Conservation (phyloP, 177 flowering plant species). For the Telopea speciosissima region DNA sequence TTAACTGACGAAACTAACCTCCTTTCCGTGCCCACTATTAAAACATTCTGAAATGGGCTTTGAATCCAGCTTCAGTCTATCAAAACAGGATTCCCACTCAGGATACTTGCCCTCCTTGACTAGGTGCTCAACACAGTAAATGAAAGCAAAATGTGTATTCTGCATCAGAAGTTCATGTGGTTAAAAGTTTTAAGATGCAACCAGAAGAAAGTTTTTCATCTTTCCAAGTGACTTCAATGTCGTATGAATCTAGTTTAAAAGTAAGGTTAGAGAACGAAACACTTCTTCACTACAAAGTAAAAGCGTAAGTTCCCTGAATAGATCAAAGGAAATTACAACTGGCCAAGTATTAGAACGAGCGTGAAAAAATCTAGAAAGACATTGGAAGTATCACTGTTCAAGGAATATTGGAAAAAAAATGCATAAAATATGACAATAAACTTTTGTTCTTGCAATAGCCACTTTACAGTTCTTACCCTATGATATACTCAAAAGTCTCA, state of each 20-base stretch:
- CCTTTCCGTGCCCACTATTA: slow-evolving; percentile 39
- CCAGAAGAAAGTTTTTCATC: not conserved
- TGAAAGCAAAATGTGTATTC: slow-evolving; percentile 64
- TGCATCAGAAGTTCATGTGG: slow-evolving; percentile 33
- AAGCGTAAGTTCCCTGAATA: not conserved
- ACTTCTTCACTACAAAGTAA: not conserved
- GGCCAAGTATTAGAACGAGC: not conserved
- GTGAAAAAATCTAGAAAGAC: not conserved
- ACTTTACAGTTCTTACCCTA: no score
- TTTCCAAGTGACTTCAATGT: not conserved
- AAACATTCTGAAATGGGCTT: slow-evolving; percentile 55
- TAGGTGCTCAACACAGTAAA: slow-evolving; percentile 66
- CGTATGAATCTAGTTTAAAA: not conserved
- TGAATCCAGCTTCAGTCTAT: slow-evolving; percentile 46
- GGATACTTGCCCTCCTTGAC: slow-evolving; percentile 40
- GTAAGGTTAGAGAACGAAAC: not conserved
- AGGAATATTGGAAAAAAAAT: not conserved
- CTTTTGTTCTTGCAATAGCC: no score
- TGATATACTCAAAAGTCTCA: not conserved
- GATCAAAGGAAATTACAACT: not conserved
- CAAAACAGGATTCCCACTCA: slow-evolving; percentile 74
- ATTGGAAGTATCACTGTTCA: not conserved
- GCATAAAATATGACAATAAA: no score
- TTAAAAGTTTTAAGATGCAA: not conserved
- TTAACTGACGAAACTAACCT: slow-evolving; percentile 36